Conservation (phyloP, 805 yeast genomes). For the Monosporozyma aerobia region DNA sequence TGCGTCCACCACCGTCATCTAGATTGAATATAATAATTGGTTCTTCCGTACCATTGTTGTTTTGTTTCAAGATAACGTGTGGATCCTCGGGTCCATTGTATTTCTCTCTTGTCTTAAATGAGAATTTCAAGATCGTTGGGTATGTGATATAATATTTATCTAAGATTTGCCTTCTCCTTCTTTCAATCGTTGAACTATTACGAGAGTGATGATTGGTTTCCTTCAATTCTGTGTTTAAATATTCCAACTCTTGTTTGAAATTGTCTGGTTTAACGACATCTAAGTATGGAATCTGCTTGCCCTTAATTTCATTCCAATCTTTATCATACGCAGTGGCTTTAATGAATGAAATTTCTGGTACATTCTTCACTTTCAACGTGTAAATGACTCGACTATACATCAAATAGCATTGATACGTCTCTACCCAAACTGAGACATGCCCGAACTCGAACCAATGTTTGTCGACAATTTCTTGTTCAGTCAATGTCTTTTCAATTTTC, state of each 20-base stretch:
- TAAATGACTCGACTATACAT: constrained; percentile 37
- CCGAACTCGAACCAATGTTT: constrained; percentile 29
- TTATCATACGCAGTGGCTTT: constrained; percentile 12
- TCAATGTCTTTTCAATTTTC: constrained; percentile 4
- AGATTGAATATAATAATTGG: constrained; percentile 8
- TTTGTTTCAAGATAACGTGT: constrained; percentile 2
- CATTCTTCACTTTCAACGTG: constrained; percentile 10
- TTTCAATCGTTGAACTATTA: too few relatives aligned
- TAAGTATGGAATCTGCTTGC: constrained; percentile 4
- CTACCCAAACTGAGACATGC: constrained; percentile 29
- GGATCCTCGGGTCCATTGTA: constrained; percentile 9
- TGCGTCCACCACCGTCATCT: neutral
- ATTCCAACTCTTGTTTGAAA: too few relatives aligned
- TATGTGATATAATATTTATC: constrained; percentile 5
- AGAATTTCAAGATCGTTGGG: constrained; percentile 2
- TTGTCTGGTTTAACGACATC: too few relatives aligned
- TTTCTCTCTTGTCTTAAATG: neutral
- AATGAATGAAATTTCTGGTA: constrained; percentile 28
- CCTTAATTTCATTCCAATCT: constrained; percentile 9
- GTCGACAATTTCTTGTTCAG: constrained; percentile 7
- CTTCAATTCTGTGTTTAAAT: too few relatives aligned
- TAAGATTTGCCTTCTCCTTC: constrained; percentile 2
- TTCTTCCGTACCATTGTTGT: constrained; percentile 1
- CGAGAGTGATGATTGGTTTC: too few relatives aligned
- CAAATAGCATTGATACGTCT: constrained; percentile 39